Base-by-base conservation (phyloP, 2,329 filamentous ascomycete species). In the Endocalyx cinctus region DNA sequence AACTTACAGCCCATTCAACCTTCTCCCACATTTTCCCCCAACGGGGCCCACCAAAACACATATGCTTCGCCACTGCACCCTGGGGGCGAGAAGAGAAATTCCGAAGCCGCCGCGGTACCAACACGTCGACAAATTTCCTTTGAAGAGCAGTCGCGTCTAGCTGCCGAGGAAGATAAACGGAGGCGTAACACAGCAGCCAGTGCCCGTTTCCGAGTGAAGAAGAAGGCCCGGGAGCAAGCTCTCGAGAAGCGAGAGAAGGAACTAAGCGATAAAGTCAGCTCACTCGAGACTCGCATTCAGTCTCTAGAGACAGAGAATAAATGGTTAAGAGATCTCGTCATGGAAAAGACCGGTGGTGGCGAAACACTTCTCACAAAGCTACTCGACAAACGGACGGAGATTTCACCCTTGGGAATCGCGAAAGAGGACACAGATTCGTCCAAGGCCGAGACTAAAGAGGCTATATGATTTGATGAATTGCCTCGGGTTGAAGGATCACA, bases 211-310 rank as follows among this genome's bases (percentile, higher is more conserved):
- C 83, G 87, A 39, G 79, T 92, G 57, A 94, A 94, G 79, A 94
- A 94, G 82, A 94, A 94, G 77, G 86, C 92, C 65, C 82, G 87
- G 31, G 87, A 94, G 67, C 84, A 89, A 60, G 83, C 85, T 7
- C 77, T 94, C 33, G 86, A 90, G 61, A 79, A 79, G 52, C 82
- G 79, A 4, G 82, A 87, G 50, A 87, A 88, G 61, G 87, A 94
- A 47, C 85, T 90, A 64, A 77, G 77, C 17, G 84, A 92, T 28
- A 88, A 88, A 64, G 84, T 89, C 32, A 69, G 76, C 13, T 68
- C 70, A 13, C 72, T 94, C 6, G 85, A 94, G 62, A 72, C 72
- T 50, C 78, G 79, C 38, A 82, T 92, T 34, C 74, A 75, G 37
- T 73, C 77, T 38, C 58, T 82, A n/a, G 74, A 81, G 53, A 75